These are phyloP conservation scores for Eucalyptus guilfoylei DNA, from an alignment of 345 rosid species.

Conservation along the genomic window DNA sequence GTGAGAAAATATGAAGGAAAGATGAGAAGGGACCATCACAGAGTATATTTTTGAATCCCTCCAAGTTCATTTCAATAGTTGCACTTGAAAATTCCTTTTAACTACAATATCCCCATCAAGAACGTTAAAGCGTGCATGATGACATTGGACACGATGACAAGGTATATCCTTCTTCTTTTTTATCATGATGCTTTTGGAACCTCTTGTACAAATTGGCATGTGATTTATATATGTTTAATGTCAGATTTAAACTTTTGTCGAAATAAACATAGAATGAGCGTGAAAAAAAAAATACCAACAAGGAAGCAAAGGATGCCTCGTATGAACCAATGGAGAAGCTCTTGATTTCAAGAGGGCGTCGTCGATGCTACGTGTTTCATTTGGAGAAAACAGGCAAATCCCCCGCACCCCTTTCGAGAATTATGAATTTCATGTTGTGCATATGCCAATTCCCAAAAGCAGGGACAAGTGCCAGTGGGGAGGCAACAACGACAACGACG, in stretches of 20 bases:
- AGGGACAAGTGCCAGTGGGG: neutral
- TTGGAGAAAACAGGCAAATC: neutral
- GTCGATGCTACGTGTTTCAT: neutral
- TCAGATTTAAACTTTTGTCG: neutral
- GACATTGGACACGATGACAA: neutral
- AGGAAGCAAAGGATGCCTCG: neutral
- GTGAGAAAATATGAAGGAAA: too few relatives aligned
- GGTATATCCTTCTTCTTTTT: neutral
- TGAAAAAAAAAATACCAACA: accelerated
- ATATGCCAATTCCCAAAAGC: neutral
- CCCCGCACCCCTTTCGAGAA: neutral
- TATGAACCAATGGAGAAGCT: neutral
- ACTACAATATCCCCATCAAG: neutral
- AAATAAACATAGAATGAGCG: neutral
- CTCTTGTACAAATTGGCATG: neutral
- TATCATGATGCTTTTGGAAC: neutral
- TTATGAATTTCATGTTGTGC: neutral
- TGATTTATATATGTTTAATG: neutral
- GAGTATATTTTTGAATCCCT: neutral
- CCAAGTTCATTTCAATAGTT: neutral
- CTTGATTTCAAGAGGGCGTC: neutral
- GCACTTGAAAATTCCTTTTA: neutral
- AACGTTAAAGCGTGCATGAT: neutral
- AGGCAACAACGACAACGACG: neutral
- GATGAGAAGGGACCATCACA: too few relatives aligned